A percentile compares a stretch with the other conserved stretches of the same genome.
These are phyloP conservation scores for Candida tetrigidarum DNA, from an alignment of 1,139 yeast species.

Conservation along the genomic window DNA sequence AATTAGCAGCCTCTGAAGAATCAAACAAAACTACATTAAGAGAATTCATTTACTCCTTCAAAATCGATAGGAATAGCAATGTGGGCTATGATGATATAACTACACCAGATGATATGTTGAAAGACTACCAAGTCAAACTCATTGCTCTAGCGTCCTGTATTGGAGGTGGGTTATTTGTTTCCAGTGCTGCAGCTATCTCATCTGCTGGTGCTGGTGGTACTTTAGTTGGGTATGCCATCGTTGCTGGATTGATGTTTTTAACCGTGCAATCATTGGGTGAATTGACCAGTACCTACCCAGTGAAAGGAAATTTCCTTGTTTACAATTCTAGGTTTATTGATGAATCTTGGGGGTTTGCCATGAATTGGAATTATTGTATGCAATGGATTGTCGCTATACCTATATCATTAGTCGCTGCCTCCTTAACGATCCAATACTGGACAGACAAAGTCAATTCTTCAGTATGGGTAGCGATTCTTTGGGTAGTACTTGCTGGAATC, in stretches of 20 bases:
- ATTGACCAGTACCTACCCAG: constrained; percentile 42
- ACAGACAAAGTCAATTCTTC: constrained; percentile 39
- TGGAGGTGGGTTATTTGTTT: constrained; percentile 54
- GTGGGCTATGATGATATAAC: constrained; percentile 13
- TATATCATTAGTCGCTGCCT: constrained; percentile 44
- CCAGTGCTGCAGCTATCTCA: constrained; percentile 40
- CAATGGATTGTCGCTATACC: constrained; percentile 41
- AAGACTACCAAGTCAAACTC: constrained; percentile 50
- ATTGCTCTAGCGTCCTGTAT: constrained; percentile 87
- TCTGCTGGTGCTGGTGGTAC: constrained; percentile 73
- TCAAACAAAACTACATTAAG: constrained; percentile 1
- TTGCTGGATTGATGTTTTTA: constrained; percentile 30
- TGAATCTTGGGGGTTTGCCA: constrained; percentile 47
- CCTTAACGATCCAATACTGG: constrained; percentile 47
- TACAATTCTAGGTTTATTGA: constrained; percentile 46
- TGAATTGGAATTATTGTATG: constrained; percentile 49
- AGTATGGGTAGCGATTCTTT: constrained; percentile 44
- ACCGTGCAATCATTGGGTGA: constrained; percentile 49
- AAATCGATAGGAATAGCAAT: constrained; percentile 15
- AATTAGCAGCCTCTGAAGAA: not conserved
- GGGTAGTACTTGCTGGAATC: constrained; percentile 37
- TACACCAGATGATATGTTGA: constrained; percentile 24
- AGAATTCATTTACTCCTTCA: constrained; percentile 14
- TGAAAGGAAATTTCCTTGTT: constrained; percentile 44
- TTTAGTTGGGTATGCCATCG: constrained; percentile 50